phyloP scores from a whole-genome alignment of 306 rosid species.

The Cicer chorassanicum region DNA sequence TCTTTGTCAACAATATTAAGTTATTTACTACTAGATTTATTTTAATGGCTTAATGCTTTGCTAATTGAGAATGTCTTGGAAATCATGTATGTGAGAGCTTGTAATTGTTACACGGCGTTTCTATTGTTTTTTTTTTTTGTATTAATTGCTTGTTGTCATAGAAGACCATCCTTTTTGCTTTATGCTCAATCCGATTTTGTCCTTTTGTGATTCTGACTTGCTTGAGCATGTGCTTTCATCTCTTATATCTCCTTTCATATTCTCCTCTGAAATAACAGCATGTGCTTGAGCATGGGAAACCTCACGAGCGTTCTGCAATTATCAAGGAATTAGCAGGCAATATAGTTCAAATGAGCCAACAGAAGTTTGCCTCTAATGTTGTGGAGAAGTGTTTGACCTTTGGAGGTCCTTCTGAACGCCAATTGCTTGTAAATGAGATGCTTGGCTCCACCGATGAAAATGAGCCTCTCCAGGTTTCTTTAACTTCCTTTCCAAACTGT shows the following conservation, averaged over 20 bases:
- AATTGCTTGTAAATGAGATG: constrained; percentile 85
- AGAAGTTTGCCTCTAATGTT: constrained; percentile 35
- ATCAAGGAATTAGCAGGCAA: constrained; percentile 93
- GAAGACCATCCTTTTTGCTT: not conserved
- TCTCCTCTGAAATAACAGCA: constrained; percentile 50
- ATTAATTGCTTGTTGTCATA: not conserved
- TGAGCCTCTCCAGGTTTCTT: constrained; percentile 83
- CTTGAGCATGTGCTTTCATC: too few relatives aligned
- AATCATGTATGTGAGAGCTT: not conserved
- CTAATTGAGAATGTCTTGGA: not conserved
- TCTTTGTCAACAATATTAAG: not conserved
- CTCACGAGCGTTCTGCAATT: constrained; percentile 85
- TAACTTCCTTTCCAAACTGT: not conserved
- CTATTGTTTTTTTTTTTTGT: not conserved
- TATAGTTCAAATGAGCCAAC: constrained; percentile 61
- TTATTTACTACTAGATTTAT: not conserved
- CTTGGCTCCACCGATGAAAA: constrained; percentile 96
- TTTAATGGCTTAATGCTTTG: not conserved
- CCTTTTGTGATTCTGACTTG: not conserved
- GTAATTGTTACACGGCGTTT: not conserved
- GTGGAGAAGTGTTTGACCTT: constrained; percentile 87
- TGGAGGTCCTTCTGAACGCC: constrained; percentile 87
- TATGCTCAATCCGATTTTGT: constrained; percentile 1
- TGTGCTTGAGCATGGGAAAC: constrained; percentile 92
- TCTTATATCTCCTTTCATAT: constrained; percentile 6